phyloP scores from a whole-genome alignment of 2,329 filamentous ascomycete genomes.

The Monosporascus sp. region DNA sequence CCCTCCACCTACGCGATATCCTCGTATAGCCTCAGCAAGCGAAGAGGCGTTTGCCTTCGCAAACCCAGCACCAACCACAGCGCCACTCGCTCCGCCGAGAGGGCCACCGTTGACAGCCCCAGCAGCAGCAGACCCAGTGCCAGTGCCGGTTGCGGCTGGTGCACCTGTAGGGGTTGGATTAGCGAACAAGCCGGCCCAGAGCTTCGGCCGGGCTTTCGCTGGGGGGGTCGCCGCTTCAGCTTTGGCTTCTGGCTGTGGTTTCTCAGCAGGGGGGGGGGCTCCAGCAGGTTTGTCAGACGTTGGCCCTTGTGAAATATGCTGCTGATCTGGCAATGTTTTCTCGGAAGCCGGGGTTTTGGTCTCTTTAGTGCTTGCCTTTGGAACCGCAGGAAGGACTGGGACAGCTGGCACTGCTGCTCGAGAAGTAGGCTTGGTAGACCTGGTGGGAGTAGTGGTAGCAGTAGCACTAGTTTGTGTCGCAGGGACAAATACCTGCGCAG shows the following conservation, averaged over 20 bases:
- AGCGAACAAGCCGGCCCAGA: constrained; percentile 34
- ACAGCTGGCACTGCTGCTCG: constrained; percentile 35
- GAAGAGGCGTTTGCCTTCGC: constrained; percentile 36
- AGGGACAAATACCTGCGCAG: constrained; percentile 29
- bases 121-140: constrained; percentile 13
- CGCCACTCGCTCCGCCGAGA: constrained; percentile 15
- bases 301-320: constrained; percentile 8
- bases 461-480: constrained; percentile 17
- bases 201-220: constrained; percentile 30
- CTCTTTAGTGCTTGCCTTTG: constrained; percentile 33
- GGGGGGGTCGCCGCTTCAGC: constrained; percentile 21
- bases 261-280: constrained; percentile 8
- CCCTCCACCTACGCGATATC: constrained; percentile 62
- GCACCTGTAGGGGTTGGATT: constrained; percentile 15
- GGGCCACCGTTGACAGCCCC: constrained; percentile 18
- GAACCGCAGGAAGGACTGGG: constrained; percentile 43
- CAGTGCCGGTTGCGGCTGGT: constrained; percentile 16
- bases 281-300: constrained; percentile 8
- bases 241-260: constrained; percentile 17
- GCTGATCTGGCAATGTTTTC: constrained; percentile 14
- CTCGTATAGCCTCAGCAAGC: constrained; percentile 61
- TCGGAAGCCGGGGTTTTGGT: constrained; percentile 17
- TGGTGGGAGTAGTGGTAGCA: constrained; percentile 20
- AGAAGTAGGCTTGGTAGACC: constrained; percentile 23
- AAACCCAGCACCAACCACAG: constrained; percentile 29